Conservation (phyloP, 495 filamentous ascomycete species). For the Staphylotrichum tortipilum region DNA sequence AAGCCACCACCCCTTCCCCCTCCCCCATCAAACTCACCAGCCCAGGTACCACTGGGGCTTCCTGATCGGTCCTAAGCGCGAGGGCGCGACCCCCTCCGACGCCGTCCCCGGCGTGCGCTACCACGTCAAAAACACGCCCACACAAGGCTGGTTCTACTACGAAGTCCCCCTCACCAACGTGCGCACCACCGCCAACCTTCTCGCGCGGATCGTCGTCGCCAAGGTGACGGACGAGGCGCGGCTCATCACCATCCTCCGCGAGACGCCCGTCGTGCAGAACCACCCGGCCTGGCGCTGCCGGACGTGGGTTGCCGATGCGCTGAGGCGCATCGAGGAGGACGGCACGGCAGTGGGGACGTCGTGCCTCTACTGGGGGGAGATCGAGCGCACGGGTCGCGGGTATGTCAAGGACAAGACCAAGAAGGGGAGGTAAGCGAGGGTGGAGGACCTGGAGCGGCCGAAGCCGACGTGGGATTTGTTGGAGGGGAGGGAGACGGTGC, state of each 20-base stretch:
- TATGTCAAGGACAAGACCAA: not conserved
- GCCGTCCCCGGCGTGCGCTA: not conserved
- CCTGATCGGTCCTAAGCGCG: not conserved
- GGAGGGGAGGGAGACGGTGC: not conserved
- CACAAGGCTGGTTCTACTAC: not conserved
- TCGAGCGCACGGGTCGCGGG: not conserved
- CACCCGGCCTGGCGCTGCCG: not conserved
- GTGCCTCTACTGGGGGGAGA: not conserved
- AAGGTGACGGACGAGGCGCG: not conserved
- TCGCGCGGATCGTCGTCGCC: not conserved
- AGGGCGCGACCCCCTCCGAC: not conserved
- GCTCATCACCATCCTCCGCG: not conserved
- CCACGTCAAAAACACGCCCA: not conserved
- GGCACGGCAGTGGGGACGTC: not conserved
- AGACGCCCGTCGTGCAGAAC: not conserved
- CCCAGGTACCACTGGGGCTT: not conserved
- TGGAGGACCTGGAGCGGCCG: not conserved
- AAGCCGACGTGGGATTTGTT: conserved; percentile 3
- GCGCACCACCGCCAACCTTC: not conserved
- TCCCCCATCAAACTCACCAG: not conserved
- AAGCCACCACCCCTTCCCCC: not conserved
- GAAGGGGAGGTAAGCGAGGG: not conserved
- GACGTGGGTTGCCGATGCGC: not conserved
- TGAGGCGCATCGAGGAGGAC: not conserved
- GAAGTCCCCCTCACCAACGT: not conserved